Evolutionary conservation across 352 stramenopile genomes (phyloP), one percentile per base, ranked within the genome.

Genomic region (Pythium aphanidermatum): DNA sequence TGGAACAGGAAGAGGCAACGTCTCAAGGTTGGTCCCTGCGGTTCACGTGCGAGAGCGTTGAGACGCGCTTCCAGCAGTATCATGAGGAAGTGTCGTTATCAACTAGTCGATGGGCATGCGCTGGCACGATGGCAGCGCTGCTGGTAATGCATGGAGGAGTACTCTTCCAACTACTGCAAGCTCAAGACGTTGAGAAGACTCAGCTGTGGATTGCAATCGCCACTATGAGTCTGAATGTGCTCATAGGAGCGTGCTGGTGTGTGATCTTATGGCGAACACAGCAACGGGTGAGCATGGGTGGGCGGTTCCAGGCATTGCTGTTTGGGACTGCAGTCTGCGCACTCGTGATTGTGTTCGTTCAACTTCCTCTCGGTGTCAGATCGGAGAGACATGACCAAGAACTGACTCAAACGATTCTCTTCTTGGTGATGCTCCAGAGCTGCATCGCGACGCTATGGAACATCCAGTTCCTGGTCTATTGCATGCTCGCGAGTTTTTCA

Each of bases 61-160:
- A 86, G 37, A 39, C 46, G 40, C 65, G 68, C 19, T 86, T 83
- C 51, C 70, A 84, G 50, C 46, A 65, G 32, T 83, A 81, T 35
- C 68, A 86, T 27, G 65, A 84, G 48, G 71, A 84, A 9, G 53
- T 61, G 13, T 71, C 65, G 11, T 30, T 82, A 3, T 23, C 43
- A 11, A 60, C 62, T 26, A 78, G 67, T 11, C 56, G 53, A 28
- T 52, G 61, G 46, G 68, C 62, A 6, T 74, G 58, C 29, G 38
- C 40, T 0, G 42, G 47, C 11, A 78, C 70, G 8, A 28, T 86
- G 5, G 24, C 36, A 0, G 63, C 49, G 19, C 57, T 80, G n/a
- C 33, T 60, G 21, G 29, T 63, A 11, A 60, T 83, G 33, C 71
- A 83, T 20, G 47, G 55, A 42, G 65, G 67, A 2, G 45, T 55